Conservation (phyloP, 257 asterid genomes). For the Petunia secreta region DNA sequence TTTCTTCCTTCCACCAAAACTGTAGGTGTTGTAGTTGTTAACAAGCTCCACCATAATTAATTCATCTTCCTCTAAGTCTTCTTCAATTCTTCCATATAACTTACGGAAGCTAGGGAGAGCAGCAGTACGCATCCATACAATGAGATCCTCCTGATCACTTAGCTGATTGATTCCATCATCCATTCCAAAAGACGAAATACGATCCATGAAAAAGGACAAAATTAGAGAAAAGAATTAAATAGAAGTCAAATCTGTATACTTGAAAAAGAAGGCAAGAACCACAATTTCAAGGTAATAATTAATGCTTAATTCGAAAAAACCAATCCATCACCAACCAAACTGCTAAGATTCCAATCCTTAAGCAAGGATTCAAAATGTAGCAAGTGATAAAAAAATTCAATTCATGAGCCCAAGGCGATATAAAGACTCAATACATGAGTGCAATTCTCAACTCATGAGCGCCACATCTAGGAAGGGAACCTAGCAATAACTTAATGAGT, state of each 20-base stretch:
- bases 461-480: not conserved
- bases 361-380: not conserved
- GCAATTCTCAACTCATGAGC: not conserved
- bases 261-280: not conserved
- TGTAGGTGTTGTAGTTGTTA: conserved; percentile 79
- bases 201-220: conserved; percentile 4
- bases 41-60: conserved; percentile 48
- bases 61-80: conserved; percentile 61
- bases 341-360: not conserved
- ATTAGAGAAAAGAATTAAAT: not conserved
- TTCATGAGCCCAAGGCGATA: not conserved
- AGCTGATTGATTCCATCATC: conserved; percentile 51
- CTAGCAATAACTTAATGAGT: not conserved
- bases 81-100: conserved; percentile 74
- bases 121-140: conserved; percentile 83
- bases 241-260: not conserved
- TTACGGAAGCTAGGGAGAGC: conserved; percentile 74
- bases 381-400: not conserved
- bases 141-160: conserved; percentile 78
- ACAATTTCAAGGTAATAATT: conserved; percentile 7
- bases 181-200: conserved; percentile 13
- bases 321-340: not conserved
- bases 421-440: no score
- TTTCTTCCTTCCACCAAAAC: conserved; percentile 74
- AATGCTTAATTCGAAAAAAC: not conserved